Percentiles rank a stretch among this genome's conserved stretches.
These are phyloP conservation scores for Babesia divergens DNA, from an alignment of 169 alveolate genomes.

Conservation along the genomic window DNA sequence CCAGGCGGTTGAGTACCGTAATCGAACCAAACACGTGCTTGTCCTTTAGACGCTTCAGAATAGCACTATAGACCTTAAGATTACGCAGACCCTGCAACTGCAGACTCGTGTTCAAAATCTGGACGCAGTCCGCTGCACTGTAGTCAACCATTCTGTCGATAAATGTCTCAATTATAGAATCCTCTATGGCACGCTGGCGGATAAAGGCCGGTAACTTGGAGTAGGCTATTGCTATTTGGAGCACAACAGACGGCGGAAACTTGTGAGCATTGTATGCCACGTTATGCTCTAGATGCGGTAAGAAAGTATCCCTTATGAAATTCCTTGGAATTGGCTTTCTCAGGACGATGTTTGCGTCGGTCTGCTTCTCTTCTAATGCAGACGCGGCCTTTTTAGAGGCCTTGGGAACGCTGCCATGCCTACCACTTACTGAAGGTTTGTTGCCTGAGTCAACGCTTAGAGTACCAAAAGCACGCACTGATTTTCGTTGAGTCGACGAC, in stretches of 20 bases:
- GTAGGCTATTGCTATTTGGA: conserved; percentile 65
- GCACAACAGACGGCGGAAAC: conserved; percentile 61
- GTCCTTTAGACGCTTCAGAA: conserved; percentile 38
- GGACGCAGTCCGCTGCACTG: conserved; percentile 59
- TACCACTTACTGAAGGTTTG: too few species aligned
- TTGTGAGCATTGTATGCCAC: conserved; percentile 62
- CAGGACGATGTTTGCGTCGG: conserved; percentile 26
- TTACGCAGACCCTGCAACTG: conserved; percentile 56
- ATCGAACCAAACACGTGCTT: conserved; percentile 44
- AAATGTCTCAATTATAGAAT: conserved; percentile 44
- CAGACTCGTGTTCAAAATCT: conserved; percentile 53
- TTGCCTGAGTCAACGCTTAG: too few species aligned
- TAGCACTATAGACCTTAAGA: conserved; percentile 26
- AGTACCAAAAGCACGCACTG: too few species aligned
- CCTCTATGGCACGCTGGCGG: conserved; percentile 62
- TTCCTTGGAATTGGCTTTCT: conserved; percentile 62
- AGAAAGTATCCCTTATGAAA: conserved; percentile 59
- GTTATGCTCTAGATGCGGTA: conserved; percentile 66
- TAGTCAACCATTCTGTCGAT: conserved; percentile 59
- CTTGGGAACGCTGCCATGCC: too few species aligned
- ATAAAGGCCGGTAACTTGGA: conserved; percentile 62
- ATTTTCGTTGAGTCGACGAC: too few species aligned
- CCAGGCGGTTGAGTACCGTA: conserved; percentile 45
- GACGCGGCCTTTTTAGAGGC: too few species aligned
- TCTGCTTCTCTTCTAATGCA: neutral